phyloP scores from a whole-genome alignment of 148 eudicot species.

The Rhododendron griersonianum region DNA sequence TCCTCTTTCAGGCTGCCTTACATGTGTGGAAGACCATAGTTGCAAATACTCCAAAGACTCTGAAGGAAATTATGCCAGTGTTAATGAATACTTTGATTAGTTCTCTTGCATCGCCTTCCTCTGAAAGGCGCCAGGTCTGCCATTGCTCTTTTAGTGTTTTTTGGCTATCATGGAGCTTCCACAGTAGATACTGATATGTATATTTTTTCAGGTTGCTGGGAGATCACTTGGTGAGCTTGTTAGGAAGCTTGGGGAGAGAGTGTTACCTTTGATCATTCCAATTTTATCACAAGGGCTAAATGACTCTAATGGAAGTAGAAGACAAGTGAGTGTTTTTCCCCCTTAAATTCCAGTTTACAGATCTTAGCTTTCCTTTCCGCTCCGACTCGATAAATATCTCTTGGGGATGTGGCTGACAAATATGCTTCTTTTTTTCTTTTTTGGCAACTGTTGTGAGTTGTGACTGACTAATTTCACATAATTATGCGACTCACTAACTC shows the following conservation, averaged over 20 bases:
- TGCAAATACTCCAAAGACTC: constrained; percentile 92
- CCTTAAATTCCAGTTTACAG: not conserved
- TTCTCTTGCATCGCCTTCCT: constrained; percentile 92
- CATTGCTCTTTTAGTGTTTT: not conserved
- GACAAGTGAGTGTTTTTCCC: constrained; percentile 62
- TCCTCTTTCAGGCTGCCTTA: constrained; percentile 68
- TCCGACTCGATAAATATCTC: not conserved
- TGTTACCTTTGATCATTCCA: constrained; percentile 87
- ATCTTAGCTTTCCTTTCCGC: not conserved
- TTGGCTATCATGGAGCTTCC: not conserved
- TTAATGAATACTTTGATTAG: constrained; percentile 82
- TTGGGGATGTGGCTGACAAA: not conserved
- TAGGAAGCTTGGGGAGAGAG: constrained; percentile 97
- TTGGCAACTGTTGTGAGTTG: not conserved
- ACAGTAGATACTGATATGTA: not conserved
- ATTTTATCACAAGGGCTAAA: constrained; percentile 76
- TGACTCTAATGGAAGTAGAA: constrained; percentile 71
- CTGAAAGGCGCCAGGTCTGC: constrained; percentile 94
- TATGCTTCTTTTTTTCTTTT: not conserved
- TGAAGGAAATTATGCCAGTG: constrained; percentile 98
- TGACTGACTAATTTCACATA: not conserved
- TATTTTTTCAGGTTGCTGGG: constrained; percentile 69
- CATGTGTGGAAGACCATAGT: constrained; percentile 99
- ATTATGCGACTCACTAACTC: not conserved
- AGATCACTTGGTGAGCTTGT: constrained; percentile 96